Evolutionary conservation across 139 green algal species (phyloP), one percentile per base, ranked within the genome.

Genomic region (Picochlorum sp.): DNA sequence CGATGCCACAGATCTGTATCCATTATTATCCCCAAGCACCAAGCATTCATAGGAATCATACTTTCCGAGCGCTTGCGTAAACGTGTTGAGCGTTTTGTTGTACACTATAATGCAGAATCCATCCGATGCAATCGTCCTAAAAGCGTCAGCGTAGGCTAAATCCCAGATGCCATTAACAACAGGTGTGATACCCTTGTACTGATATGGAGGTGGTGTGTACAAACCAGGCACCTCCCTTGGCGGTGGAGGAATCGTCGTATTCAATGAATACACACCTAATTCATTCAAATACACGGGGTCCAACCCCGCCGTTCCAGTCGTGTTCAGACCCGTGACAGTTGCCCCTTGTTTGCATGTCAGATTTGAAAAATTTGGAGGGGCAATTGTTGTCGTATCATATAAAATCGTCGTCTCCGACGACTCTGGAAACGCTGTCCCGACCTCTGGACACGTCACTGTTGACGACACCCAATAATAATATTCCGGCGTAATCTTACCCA

Each of bases 21-120:
- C 47, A 14, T 20, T 20, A 26, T 20, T 54, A 9, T 20, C 1
- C 18, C 47, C n/a, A 9, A 41, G 34, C 16, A 26, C n/a, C 18
- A 54, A 21, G n/a, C 47, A 54, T 54, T 20, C n/a, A 21, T 54
- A 54, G 10, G 47, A 54, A 20, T 54, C n/a, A 54, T 54, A 54
- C n/a, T 21, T 54, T 21, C 47, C 47, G 6, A 54, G 47, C 16
- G 47, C 2, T 54, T 54, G 47, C 0, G 7, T 10, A 13, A 54
- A 54, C 0, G n/a, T 54, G 5, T 54, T 20, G 18, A 26, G 16
- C 47, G 16, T 21, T 20, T 9, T 13, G 24, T 54, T 21, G 11
- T 54, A 54, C 6, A 13, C 4, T 10, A 54, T 10, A 2, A 54
- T 54, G 1, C 8, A 8, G 11, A 54, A 54, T 20, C 47, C 47